phyloP scores from a whole-genome alignment of 2,329 filamentous ascomycete genomes.

The Nemania diffusa region DNA sequence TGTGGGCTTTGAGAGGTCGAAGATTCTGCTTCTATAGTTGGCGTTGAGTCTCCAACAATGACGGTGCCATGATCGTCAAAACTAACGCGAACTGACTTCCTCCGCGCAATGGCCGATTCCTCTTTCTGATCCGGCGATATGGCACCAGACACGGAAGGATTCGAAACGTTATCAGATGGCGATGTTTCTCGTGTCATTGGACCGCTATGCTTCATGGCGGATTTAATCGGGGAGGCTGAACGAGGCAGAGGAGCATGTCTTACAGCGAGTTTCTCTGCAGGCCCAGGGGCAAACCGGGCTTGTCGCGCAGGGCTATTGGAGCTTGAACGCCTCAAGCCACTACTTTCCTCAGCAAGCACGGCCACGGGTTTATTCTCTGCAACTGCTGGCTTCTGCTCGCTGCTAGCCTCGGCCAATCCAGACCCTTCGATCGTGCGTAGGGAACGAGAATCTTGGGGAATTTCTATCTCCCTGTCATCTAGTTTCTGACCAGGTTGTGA shows the following conservation, averaged over 20 bases:
- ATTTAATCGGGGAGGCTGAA: conserved; percentile 80
- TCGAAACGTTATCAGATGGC: conserved; percentile 61
- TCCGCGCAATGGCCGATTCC: conserved; percentile 58
- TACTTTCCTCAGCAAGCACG: conserved; percentile 38
- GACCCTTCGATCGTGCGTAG: conserved; percentile 7
- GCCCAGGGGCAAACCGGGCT: conserved; percentile 71
- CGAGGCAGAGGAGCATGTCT: conserved; percentile 76
- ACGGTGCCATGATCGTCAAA: conserved; percentile 76
- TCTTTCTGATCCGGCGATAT: conserved; percentile 48
- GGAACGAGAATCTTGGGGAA: conserved; percentile 26
- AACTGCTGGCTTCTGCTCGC: conserved; percentile 32
- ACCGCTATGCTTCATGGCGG: conserved; percentile 74
- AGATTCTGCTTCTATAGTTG: conserved; percentile 53
- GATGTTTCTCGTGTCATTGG: conserved; percentile 62
- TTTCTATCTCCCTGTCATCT: conserved; percentile 16
- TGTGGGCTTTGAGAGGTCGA: conserved; percentile 54
- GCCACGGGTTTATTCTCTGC: conserved; percentile 43
- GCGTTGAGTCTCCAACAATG: conserved; percentile 61
- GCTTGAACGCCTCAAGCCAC: conserved; percentile 50
- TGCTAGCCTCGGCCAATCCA: conserved; percentile 26
- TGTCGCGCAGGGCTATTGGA: conserved; percentile 73
- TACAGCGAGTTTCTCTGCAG: conserved; percentile 63
- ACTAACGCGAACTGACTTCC: conserved; percentile 78
- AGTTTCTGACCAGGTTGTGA: conserved; percentile 18
- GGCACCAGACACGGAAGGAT: conserved; percentile 52